Evolutionary conservation across 1,284 basidiomycete species (phyloP).

Genomic region (Takashimella tepidaria): DNA sequence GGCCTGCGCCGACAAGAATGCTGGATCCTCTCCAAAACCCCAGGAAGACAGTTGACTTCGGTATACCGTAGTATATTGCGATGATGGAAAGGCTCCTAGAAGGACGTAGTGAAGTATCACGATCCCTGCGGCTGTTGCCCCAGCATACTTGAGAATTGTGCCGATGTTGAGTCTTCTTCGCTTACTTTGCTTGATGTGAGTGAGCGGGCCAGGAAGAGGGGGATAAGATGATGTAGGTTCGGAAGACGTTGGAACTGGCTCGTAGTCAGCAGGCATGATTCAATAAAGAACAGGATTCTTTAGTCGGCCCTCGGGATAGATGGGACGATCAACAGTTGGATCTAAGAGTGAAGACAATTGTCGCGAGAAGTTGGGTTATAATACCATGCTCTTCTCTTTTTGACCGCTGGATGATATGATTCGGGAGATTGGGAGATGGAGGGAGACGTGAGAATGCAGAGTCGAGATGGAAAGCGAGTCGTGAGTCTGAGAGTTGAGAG

Average conservation of each 20-base stretch:
- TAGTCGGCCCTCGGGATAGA: too few species aligned
- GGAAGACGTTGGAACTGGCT: conserved; percentile 10
- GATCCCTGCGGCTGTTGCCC: conserved; percentile 6
- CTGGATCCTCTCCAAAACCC: neutral
- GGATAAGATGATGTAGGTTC: neutral
- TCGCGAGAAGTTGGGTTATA: too few species aligned
- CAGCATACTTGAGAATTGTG: conserved; percentile 15
- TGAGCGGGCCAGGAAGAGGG: conserved; percentile 4
- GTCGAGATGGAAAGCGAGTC: too few species aligned
- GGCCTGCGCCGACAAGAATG: neutral
- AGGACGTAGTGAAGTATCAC: conserved; percentile 20
- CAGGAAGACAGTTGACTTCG: neutral
- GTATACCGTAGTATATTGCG: conserved; percentile 9
- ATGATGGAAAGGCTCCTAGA: conserved; percentile 21
- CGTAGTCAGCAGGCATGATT: conserved; percentile 6
- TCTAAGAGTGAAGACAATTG: too few species aligned
- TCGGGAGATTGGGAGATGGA: too few species aligned
- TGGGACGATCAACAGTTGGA: neutral
- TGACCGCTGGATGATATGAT: too few species aligned
- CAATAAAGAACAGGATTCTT: too few species aligned
- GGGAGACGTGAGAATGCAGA: too few species aligned
- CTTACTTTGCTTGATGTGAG: conserved; percentile 3
- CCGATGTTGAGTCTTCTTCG: neutral
- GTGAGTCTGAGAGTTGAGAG: too few species aligned
- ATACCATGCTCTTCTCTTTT: too few species aligned